phyloP scores from a whole-genome alignment of 192 early-diverging fungal genomes.

The Gigaspora rosea region DNA sequence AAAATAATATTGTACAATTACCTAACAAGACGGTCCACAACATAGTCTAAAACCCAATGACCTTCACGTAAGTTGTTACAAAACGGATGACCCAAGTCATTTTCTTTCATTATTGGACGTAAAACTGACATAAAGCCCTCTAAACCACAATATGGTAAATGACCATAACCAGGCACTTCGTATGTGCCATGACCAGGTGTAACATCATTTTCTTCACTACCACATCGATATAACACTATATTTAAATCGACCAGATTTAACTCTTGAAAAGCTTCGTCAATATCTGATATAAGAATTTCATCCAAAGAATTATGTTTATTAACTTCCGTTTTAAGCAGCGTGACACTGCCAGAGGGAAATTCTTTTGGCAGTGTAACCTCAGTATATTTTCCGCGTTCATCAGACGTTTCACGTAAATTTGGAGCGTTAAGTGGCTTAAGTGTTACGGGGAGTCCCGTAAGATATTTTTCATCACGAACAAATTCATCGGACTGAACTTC shows the following conservation, averaged over 20 bases:
- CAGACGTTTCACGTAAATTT: conserved; percentile 43
- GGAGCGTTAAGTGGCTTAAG: conserved; percentile 56
- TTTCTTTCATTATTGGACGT: conserved; percentile 74
- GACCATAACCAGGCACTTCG: conserved; percentile 85
- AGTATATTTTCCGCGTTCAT: conserved; percentile 58
- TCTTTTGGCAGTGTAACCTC: conserved; percentile 60
- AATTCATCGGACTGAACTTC: conserved; percentile 42
- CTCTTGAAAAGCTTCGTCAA: conserved; percentile 62
- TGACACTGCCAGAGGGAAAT: conserved; percentile 88
- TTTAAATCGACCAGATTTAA: conserved; percentile 79
- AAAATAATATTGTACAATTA: conserved; percentile 22
- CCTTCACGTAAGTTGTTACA: conserved; percentile 89
- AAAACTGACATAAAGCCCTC: conserved; percentile 90
- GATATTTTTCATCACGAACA: conserved; percentile 29
- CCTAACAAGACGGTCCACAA: conserved; percentile 69
- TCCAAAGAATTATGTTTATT: conserved; percentile 56
- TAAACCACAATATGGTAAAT: conserved; percentile 85
- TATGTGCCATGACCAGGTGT: conserved; percentile 81
- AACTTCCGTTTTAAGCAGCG: conserved; percentile 65
- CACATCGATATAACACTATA: conserved; percentile 81
- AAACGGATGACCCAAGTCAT: conserved; percentile 92
- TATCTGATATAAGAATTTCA: conserved; percentile 59
- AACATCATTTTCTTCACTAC: conserved; percentile 82
- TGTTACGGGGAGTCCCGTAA: conserved; percentile 50
- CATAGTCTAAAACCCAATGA: conserved; percentile 90